These are phyloP conservation scores for Pseudocercospora pini-densiflorae DNA, from an alignment of 2,329 filamentous ascomycete genomes.

Conservation along the genomic window DNA sequence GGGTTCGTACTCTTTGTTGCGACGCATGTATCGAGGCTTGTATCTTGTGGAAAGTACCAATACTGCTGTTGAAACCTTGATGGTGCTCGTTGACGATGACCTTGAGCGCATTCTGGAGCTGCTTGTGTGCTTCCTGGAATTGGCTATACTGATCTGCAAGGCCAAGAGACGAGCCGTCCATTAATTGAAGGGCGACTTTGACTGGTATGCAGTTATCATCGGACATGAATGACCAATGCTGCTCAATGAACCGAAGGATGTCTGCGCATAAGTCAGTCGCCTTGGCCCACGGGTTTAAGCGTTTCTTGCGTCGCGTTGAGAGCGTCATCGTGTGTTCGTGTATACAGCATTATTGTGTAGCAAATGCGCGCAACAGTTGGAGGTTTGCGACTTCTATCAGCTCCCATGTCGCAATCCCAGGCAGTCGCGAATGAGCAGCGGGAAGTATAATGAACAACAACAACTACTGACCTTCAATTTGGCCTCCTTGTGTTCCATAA, in stretches of 20 bases:
- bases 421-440: conserved; percentile 7
- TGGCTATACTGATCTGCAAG: conserved; percentile 85
- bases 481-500: conserved; percentile 46
- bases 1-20: conserved; percentile 78
- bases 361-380: not conserved
- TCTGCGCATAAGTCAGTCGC: conserved; percentile 42
- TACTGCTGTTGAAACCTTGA: conserved; percentile 98
- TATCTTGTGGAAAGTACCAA: conserved; percentile 98
- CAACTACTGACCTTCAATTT: conserved; percentile 46
- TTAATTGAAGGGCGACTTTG: conserved; percentile 90
- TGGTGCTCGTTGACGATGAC: conserved; percentile 98
- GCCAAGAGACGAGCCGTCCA: conserved; percentile 92
- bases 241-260: conserved; percentile 80
- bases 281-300: conserved; percentile 3
- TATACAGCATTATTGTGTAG: not conserved
- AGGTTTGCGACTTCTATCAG: conserved; percentile 3
- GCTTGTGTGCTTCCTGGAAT: conserved; percentile 81
- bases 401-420: conserved; percentile 10
- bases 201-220: conserved; percentile 88
- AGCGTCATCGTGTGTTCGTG: not conserved
- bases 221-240: conserved; percentile 92
- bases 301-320: not conserved
- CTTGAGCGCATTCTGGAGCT: conserved; percentile 91
- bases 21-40: conserved; percentile 89
- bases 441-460: conserved; percentile 1